Evolutionary conservation across 2,329 filamentous ascomycete genomes (phyloP), one percentile per base, ranked within the genome.

Genomic region (Trichoderma harzianum): DNA sequence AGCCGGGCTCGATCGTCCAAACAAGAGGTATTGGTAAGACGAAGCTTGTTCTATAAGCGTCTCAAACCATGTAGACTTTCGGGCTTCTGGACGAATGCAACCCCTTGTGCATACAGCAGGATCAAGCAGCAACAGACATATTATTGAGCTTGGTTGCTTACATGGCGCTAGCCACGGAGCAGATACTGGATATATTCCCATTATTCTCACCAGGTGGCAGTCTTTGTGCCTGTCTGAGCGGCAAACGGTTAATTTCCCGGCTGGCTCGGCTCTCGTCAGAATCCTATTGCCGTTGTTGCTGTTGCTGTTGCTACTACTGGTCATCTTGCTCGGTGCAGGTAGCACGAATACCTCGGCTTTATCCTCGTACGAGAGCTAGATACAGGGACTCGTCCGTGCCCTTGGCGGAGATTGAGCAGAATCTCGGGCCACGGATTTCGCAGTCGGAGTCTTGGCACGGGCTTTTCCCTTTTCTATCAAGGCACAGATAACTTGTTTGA

Each of bases 61-160:
- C 21, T 43, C 26, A 55, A 30, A 34, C 24, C 53, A n/a, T 39
- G 64, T 57, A 67, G 51, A 58, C 64, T 24, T 28, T 58, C 32
- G 24, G 24, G 7, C 32, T 28, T 53, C 26, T 43, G 51, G 53
- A 58, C 34, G 26, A 28, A 67, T 67, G 51, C 53, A 67, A 67
- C 64, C 51, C 51, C 51, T 30, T 53, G 18, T 67, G 64, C 64
- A 39, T 67, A 34, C 32, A n/a, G 64, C 47, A 67, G 64, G 64
- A 39, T 67, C 64, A 24, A 57, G 32, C 11, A 39, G 12, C 51
- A 34, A 34, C 63, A 55, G n/a, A 7, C 62, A n/a, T 65, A 43
- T 16, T 34, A 43, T 36, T 3, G 64, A 28, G 34, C 51, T 30
- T 26, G 26, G 21, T 43, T 67, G 53, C 64, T 67, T 36, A 58